Percentiles rank a stretch among this genome's conserved stretches.
Conservation (phyloP, 352 stramenopile genomes). For the Globisporangium iwayamae region DNA sequence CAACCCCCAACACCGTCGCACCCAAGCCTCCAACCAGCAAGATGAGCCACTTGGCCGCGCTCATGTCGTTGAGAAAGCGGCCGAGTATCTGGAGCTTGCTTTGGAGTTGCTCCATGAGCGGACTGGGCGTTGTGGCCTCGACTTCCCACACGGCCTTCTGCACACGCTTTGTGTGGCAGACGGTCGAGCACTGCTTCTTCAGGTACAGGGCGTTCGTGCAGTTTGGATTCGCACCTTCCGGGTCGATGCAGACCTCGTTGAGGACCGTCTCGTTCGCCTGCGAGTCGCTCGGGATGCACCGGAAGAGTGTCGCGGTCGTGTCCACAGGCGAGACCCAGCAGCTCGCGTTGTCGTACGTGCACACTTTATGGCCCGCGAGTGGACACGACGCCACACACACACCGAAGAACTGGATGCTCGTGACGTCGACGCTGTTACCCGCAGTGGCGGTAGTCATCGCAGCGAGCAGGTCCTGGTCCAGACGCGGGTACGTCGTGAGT, state of each 20-base stretch:
- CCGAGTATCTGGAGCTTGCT: constrained; percentile 49
- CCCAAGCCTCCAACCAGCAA: constrained; percentile 50
- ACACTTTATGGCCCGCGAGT: constrained; percentile 41
- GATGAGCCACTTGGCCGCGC: constrained; percentile 51
- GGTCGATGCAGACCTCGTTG: constrained; percentile 59
- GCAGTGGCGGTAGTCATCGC: constrained; percentile 19
- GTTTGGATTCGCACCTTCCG: constrained; percentile 39
- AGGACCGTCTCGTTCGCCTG: constrained; percentile 55
- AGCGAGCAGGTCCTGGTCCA: constrained; percentile 75
- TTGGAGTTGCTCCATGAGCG: constrained; percentile 71
- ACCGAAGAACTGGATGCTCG: constrained; percentile 72
- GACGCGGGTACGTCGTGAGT: constrained; percentile 74
- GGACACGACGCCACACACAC: constrained; percentile 72
- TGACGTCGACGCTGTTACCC: constrained; percentile 28
- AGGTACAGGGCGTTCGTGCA: constrained; percentile 46
- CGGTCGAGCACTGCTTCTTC: constrained; percentile 26
- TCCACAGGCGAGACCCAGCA: constrained; percentile 61
- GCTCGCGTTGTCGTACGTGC: constrained; percentile 62
- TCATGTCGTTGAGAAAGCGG: constrained; percentile 76
- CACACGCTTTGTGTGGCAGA: constrained; percentile 67
- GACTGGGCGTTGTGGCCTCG: constrained; percentile 51
- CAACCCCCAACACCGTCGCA: constrained; percentile 47
- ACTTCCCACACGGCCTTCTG: constrained; percentile 62
- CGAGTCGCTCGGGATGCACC: constrained; percentile 65
- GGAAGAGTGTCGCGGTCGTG: constrained; percentile 59